Conservation (phyloP, 176 grass and related monocot species). For the Juncus effusus region DNA sequence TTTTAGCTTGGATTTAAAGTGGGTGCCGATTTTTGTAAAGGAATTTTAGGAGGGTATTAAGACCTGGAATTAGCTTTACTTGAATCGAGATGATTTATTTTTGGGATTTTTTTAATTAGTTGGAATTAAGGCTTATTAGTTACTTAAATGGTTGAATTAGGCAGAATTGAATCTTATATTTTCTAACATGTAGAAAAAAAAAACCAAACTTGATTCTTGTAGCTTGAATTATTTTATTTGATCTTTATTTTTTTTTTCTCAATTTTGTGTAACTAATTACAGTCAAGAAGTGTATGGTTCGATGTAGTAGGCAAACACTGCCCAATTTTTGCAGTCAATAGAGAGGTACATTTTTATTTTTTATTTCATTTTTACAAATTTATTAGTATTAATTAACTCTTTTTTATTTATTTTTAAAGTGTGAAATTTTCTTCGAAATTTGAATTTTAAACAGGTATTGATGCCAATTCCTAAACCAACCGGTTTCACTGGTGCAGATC, state of each 20-base stretch:
- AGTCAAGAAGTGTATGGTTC: conserved; percentile 79
- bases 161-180: conserved; percentile 7
- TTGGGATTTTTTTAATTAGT: neutral
- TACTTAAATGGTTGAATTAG: conserved; percentile 1
- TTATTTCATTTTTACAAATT: neutral
- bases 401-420: conserved; percentile 1
- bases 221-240: conserved; percentile 1
- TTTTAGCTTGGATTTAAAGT: too few species aligned
- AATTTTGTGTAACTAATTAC: conserved; percentile 15
- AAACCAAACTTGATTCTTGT: neutral
- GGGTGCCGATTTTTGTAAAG: too few species aligned
- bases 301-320: conserved; percentile 93
- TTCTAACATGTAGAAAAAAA: neutral
- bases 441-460: conserved; percentile 57
- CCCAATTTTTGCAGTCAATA: conserved; percentile 79
- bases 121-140: neutral
- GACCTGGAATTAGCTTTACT: neutral
- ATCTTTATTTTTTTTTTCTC: neutral
- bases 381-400: neutral
- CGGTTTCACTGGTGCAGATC: conserved; percentile 85
- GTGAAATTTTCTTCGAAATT: neutral
- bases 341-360: conserved; percentile 52
- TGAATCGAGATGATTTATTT: neutral
- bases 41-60: neutral
- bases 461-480: conserved; percentile 88